Percentiles rank a stretch among this genome's conserved stretches.
phyloP scores from a whole-genome alignment of 1,284 basidiomycete genomes.

The Vanrija sp. region DNA sequence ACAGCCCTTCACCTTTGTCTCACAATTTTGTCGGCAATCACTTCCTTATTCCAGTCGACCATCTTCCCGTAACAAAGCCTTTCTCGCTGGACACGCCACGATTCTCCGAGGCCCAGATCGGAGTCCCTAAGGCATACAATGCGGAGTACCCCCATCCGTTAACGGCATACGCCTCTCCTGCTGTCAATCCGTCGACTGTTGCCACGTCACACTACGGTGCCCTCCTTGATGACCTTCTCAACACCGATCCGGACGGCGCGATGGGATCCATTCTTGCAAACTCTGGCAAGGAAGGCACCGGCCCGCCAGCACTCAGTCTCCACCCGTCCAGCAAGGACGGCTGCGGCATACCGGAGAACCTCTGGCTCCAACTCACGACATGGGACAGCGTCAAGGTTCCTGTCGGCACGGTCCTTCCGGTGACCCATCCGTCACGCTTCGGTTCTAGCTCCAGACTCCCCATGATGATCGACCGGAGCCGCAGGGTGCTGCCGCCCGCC shows the following conservation, averaged over 20 bases:
- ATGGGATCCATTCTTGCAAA: conserved; percentile 35
- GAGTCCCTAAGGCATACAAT: conserved; percentile 38
- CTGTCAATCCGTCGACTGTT: conserved; percentile 33
- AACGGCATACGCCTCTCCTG: conserved; percentile 39
- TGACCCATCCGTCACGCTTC: background rate
- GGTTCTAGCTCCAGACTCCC: background rate
- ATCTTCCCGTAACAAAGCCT: conserved; percentile 22
- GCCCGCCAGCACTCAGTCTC: conserved; percentile 23
- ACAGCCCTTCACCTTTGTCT: too few species aligned
- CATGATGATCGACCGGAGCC: background rate
- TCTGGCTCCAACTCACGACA: conserved; percentile 17
- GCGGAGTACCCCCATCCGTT: conserved; percentile 41
- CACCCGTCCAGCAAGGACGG: conserved; percentile 29
- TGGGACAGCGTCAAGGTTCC: conserved; percentile 20
- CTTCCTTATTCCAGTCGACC: conserved; percentile 4
- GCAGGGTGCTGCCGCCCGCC: background rate
- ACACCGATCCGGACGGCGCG: conserved; percentile 15
- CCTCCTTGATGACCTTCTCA: conserved; percentile 21
- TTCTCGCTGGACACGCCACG: conserved; percentile 25
- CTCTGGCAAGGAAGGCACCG: conserved; percentile 21
- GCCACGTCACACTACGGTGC: conserved; percentile 24
- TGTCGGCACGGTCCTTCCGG: conserved; percentile 8
- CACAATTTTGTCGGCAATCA: background rate
- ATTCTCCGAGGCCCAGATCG: conserved; percentile 28
- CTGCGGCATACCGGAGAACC: conserved; percentile 41